These are phyloP conservation scores for Xylaria sp. DNA, from an alignment of 2,329 filamentous ascomycete genomes.

Conservation along the genomic window DNA sequence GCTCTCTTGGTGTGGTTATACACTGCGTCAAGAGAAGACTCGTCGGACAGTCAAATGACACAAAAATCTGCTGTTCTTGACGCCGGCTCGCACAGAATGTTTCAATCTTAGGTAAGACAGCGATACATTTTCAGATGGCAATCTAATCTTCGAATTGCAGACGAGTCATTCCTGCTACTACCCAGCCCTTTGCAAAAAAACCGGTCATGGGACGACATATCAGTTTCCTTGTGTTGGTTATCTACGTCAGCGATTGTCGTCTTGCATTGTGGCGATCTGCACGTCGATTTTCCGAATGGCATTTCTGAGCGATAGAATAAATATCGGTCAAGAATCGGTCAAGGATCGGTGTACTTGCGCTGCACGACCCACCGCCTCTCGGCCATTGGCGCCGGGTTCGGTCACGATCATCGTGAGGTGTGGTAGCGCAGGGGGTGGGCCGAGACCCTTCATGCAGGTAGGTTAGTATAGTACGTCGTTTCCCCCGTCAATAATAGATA, in stretches of 20 bases:
- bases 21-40: neutral
- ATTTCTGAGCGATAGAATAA: neutral
- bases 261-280: slow-evolving; percentile 21
- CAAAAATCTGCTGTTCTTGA: neutral
- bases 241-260: slow-evolving; percentile 12
- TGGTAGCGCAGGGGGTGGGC: slow-evolving; percentile 6
- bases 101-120: slow-evolving; percentile 8
- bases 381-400: slow-evolving; percentile 20
- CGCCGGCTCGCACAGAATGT: neutral
- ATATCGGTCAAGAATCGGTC: slow-evolving; percentile 1
- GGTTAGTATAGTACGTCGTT: too few relatives aligned
- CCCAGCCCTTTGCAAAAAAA: neutral
- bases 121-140: neutral
- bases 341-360: slow-evolving; percentile 11
- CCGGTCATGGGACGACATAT: neutral
- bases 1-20: neutral
- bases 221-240: neutral
- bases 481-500: neutral
- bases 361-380: slow-evolving; percentile 23
- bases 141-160: neutral
- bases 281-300: slow-evolving; percentile 3
- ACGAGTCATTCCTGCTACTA: neutral
- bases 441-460: slow-evolving; percentile 33
- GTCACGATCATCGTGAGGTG: slow-evolving; percentile 28
- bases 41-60: neutral